Evolutionary conservation across 2,329 filamentous ascomycete genomes (phyloP).

Genomic region (Pseudogymnoascus sp.): DNA sequence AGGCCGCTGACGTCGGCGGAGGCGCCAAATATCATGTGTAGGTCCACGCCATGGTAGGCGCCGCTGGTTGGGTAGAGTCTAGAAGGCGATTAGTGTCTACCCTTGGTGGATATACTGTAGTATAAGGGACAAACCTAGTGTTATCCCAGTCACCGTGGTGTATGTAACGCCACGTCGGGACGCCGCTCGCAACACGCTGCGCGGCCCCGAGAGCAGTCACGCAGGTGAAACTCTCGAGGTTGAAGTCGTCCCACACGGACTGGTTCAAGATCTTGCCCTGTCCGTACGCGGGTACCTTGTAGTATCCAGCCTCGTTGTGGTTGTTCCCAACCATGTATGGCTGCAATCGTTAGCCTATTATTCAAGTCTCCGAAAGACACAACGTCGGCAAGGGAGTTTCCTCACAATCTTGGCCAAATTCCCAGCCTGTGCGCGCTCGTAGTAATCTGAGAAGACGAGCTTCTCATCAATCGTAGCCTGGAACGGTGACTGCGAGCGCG

Average conservation of each 20-base stretch:
- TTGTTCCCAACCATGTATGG: slow-evolving; percentile 20
- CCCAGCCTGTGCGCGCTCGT: slow-evolving; percentile 10
- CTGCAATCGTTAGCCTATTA: neutral
- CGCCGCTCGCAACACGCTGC: slow-evolving; percentile 13
- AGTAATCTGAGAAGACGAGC: slow-evolving; percentile 14
- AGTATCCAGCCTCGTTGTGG: slow-evolving; percentile 22
- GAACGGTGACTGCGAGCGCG: slow-evolving; percentile 14
- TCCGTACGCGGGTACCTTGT: slow-evolving; percentile 14
- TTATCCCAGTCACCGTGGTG: slow-evolving; percentile 28
- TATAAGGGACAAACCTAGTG: neutral
- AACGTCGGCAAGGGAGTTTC: neutral
- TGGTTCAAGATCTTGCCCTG: neutral
- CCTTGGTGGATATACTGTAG: neutral
- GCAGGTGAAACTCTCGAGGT: slow-evolving; percentile 25
- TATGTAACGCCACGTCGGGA: slow-evolving; percentile 28
- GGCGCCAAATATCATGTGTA: slow-evolving; percentile 25
- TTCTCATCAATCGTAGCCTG: slow-evolving; percentile 14
- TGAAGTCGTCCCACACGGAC: slow-evolving; percentile 17
- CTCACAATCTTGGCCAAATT: slow-evolving; percentile 16
- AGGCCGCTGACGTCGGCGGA: slow-evolving; percentile 22
- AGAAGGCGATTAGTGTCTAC: slow-evolving; percentile 8
- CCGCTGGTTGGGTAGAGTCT: slow-evolving; percentile 22
- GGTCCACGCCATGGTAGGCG: slow-evolving; percentile 27
- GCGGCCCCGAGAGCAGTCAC: slow-evolving; percentile 19
- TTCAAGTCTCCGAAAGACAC: neutral